Evolutionary conservation across 169 alveolate species (phyloP).

Genomic region (Miamiensis avidus): DNA sequence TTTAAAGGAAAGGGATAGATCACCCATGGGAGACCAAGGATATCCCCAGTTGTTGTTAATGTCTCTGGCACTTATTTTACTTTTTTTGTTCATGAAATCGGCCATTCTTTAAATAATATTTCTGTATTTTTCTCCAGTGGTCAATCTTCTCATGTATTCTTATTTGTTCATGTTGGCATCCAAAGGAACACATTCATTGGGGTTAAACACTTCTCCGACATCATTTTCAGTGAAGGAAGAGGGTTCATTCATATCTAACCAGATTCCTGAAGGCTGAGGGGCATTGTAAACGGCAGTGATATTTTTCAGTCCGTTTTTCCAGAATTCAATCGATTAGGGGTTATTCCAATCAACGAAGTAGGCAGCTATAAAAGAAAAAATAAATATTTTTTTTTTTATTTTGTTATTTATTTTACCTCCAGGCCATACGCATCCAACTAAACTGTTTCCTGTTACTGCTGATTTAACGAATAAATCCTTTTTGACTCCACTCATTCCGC

Average conservation of each 20-base stretch:
- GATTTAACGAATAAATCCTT: constrained; percentile 60
- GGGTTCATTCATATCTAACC: constrained; percentile 82
- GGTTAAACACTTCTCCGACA: constrained; percentile 25
- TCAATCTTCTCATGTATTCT: not conserved
- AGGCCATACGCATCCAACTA: constrained; percentile 85
- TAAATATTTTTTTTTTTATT: no score
- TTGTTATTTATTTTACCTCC: no score
- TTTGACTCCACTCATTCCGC: constrained; percentile 54
- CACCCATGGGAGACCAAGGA: constrained; percentile 3
- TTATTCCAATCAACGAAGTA: constrained; percentile 74
- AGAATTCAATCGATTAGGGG: constrained; percentile 48
- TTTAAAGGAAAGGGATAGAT: constrained; percentile 40
- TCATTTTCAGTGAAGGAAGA: constrained; percentile 52
- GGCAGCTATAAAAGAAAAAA: no score
- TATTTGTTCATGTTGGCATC: not conserved
- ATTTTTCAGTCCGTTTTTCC: constrained; percentile 46
- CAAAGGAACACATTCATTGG: constrained; percentile 3
- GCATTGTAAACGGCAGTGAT: constrained; percentile 28
- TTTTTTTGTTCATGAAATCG: not conserved
- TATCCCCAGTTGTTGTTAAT: not conserved
- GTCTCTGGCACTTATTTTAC: not conserved
- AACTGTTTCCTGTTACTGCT: constrained; percentile 43
- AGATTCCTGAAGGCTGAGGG: constrained; percentile 67
- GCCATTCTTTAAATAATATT: not conserved
- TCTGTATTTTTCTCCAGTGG: not conserved